These are phyloP conservation scores for Bryoerythrophyllum caledonicum DNA, from an alignment of 225 moss, liverwort and hornwort genomes.

Conservation along the genomic window DNA sequence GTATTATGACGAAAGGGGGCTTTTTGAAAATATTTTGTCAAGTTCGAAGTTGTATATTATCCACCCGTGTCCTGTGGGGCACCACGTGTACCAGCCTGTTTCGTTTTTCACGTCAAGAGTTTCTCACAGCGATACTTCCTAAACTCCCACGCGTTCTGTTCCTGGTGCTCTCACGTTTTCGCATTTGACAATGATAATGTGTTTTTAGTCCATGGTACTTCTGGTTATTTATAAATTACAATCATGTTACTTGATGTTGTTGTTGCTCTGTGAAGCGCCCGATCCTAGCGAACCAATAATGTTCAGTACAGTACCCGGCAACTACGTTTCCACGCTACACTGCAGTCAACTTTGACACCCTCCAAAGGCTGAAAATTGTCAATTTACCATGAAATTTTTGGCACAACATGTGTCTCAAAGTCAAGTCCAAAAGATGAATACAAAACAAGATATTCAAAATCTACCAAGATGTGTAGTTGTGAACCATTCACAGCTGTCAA, in stretches of 20 bases:
- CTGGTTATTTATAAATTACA: not conserved
- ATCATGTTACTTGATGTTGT: not conserved
- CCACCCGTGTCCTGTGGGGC: not conserved
- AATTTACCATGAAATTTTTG: no score
- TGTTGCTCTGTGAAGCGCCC: not conserved
- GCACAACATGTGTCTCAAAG: no score
- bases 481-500: no score
- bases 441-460: no score
- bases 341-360: no score
- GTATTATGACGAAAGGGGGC: not conserved
- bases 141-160: not conserved
- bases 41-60: conserved; percentile 32
- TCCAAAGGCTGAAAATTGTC: no score
- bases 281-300: no score
- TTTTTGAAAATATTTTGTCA: not conserved
- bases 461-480: no score
- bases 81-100: not conserved
- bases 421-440: no score
- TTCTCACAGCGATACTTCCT: not conserved
- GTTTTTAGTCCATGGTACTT: not conserved
- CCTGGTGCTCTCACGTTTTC: not conserved
- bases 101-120: not conserved
- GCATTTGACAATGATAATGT: not conserved
- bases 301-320: no score
- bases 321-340: no score